Percentiles rank a stretch among this genome's conserved stretches.
These are phyloP conservation scores for Boletus smithii DNA, from an alignment of 1,284 basidiomycete species.

Conservation along the genomic window DNA sequence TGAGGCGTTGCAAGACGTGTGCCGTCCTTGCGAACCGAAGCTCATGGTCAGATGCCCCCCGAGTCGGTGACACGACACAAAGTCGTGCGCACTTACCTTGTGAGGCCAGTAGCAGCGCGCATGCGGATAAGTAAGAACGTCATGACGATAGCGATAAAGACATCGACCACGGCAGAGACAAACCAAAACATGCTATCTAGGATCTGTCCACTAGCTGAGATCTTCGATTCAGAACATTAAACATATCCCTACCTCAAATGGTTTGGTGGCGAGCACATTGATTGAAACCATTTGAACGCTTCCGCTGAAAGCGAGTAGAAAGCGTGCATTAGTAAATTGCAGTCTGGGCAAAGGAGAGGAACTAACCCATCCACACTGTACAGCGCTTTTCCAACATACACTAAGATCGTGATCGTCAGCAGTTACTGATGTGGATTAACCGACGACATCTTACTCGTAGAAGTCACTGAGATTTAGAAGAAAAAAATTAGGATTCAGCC, in stretches of 20 bases:
- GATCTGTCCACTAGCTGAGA: background rate
- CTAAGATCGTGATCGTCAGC: background rate
- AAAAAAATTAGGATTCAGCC: background rate
- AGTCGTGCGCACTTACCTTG: background rate
- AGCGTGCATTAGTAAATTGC: background rate
- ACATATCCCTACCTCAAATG: background rate
- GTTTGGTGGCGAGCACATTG: background rate
- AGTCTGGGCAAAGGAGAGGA: background rate
- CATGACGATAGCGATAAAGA: slow-evolving; percentile 6
- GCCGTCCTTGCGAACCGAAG: slow-evolving; percentile 1
- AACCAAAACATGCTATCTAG: background rate
- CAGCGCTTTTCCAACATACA: slow-evolving; percentile 5
- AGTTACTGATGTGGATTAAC: background rate
- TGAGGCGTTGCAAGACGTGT: slow-evolving; percentile 11
- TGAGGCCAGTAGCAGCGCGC: background rate
- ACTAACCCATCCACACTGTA: slow-evolving; percentile 8
- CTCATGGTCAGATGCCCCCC: background rate
- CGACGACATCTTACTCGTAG: no score
- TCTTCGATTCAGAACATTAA: background rate
- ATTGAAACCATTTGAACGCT: background rate
- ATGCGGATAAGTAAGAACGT: slow-evolving; percentile 8
- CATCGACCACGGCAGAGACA: slow-evolving; percentile 1
- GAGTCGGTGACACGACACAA: background rate
- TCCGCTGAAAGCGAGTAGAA: background rate
- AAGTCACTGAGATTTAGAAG: no score